Evolutionary conservation across 768 basidiomycete genomes (phyloP).

Genomic region (Nidularia pulvinata): DNA sequence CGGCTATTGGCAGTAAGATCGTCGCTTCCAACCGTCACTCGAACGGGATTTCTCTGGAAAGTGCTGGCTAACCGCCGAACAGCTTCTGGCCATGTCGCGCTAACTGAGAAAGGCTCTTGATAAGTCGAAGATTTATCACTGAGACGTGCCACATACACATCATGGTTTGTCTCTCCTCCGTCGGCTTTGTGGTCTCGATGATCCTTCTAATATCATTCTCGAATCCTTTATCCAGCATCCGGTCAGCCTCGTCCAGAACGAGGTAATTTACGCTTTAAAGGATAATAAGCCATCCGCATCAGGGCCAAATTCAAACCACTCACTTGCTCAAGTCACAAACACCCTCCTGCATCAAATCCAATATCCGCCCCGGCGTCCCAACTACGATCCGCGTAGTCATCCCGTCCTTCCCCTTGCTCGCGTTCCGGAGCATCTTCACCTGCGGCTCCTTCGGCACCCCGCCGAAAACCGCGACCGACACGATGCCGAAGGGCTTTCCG

Average conservation of each 20-base stretch:
- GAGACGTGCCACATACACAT: slow-evolving; percentile 91
- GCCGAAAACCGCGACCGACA: slow-evolving; percentile 89
- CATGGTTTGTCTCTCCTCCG: slow-evolving; percentile 81
- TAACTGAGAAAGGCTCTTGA: slow-evolving; percentile 79
- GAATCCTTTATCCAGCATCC: slow-evolving; percentile 98
- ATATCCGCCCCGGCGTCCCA: slow-evolving; percentile 91
- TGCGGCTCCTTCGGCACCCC: slow-evolving; percentile 94
- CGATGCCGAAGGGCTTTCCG: slow-evolving; percentile 73
- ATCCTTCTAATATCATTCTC: slow-evolving; percentile 97
- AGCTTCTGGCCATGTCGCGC: slow-evolving; percentile 97
- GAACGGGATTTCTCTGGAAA: slow-evolving; percentile 83
- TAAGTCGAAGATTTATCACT: too few relatives aligned
- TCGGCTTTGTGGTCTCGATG: slow-evolving; percentile 71
- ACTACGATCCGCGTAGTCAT: slow-evolving; percentile 77
- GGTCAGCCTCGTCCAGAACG: slow-evolving; percentile 96
- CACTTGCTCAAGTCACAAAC: slow-evolving; percentile 79
- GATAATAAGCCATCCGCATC: too few relatives aligned
- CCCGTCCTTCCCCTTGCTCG: slow-evolving; percentile 44
- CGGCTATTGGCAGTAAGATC: slow-evolving; percentile 93
- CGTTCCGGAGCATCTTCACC: slow-evolving; percentile 61
- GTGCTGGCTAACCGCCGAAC: slow-evolving; percentile 88
- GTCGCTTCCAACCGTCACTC: slow-evolving; percentile 94
- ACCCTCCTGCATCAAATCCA: slow-evolving; percentile 91
- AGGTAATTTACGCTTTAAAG: slow-evolving; percentile 79
- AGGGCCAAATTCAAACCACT: too few relatives aligned